Percentiles rank a stretch among this genome's conserved stretches.
These are phyloP conservation scores for Achlya hypogyna DNA, from an alignment of 352 stramenopile genomes.

Conservation along the genomic window DNA sequence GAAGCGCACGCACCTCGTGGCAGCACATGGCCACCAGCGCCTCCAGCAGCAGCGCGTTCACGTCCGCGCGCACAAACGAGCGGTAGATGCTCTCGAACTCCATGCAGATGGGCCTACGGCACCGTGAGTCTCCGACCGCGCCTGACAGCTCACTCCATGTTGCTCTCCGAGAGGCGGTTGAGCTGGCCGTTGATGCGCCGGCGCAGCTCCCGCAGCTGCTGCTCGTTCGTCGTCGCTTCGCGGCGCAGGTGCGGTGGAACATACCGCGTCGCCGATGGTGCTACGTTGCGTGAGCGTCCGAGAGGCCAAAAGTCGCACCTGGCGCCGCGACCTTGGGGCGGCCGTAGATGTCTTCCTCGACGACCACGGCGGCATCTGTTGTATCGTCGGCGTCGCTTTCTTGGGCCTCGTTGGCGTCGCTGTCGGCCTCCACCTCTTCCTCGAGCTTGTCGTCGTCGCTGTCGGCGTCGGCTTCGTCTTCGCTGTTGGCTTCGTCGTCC, in stretches of 20 bases:
- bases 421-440: conserved; percentile 14
- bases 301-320: conserved; percentile 17
- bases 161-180: conserved; percentile 86
- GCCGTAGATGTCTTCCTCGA: conserved; percentile 80
- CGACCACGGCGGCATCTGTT: conserved; percentile 23
- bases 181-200: conserved; percentile 82
- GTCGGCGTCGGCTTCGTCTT: conserved; percentile 23
- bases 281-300: neutral
- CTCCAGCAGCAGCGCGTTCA: conserved; percentile 64
- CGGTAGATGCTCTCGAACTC: conserved; percentile 78
- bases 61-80: conserved; percentile 49
- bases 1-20: conserved; percentile 9
- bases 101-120: conserved; percentile 45
- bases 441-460: conserved; percentile 25
- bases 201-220: conserved; percentile 54
- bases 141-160: conserved; percentile 64
- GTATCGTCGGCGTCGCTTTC: neutral
- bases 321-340: conserved; percentile 48
- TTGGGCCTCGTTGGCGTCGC: neutral
- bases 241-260: conserved; percentile 80
- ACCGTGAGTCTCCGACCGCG: conserved; percentile 13
- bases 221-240: conserved; percentile 53
- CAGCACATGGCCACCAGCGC: conserved; percentile 50
- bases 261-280: conserved; percentile 32
- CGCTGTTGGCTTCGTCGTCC: conserved; percentile 25